Evolutionary conservation across 1,284 basidiomycete genomes (phyloP).

Genomic region (Athelia psychrophila): DNA sequence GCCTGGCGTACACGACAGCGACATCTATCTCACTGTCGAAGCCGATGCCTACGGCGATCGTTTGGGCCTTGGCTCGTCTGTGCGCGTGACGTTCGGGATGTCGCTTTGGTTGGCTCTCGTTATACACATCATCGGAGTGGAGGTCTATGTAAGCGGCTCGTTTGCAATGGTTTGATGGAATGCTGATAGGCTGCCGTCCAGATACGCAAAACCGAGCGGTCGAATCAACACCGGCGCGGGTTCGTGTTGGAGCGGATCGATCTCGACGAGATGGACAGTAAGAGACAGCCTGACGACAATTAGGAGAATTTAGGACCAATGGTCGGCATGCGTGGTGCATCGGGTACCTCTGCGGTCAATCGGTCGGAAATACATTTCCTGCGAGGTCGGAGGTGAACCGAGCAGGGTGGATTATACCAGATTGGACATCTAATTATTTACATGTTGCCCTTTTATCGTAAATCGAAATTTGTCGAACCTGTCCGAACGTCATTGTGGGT

Average conservation of each 20-base stretch:
- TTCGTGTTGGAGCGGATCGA: conserved; percentile 17
- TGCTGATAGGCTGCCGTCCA: conserved; percentile 3
- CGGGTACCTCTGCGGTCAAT: too few relatives aligned
- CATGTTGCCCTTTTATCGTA: too few relatives aligned
- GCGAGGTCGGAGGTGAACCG: too few relatives aligned
- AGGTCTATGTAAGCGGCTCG: conserved; percentile 19
- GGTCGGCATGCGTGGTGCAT: too few relatives aligned
- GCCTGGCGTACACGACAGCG: conserved; percentile 7
- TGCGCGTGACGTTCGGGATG: conserved; percentile 19
- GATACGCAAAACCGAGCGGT: conserved; percentile 16
- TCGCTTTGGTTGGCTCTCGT: conserved; percentile 21
- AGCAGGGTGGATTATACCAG: too few relatives aligned
- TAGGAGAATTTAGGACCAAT: too few relatives aligned
- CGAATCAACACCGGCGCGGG: conserved; percentile 17
- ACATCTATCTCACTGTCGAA: conserved; percentile 16
- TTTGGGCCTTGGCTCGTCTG: conserved; percentile 13
- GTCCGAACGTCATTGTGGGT: too few relatives aligned
- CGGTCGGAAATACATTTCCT: too few relatives aligned
- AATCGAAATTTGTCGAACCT: too few relatives aligned
- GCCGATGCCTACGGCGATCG: conserved; percentile 9
- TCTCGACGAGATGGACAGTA: background rate
- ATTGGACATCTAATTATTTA: too few relatives aligned
- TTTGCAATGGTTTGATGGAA: background rate
- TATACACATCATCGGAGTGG: conserved; percentile 21
- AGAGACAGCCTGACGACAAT: background rate